These are phyloP conservation scores for Aspergillus vadensis DNA, from an alignment of 2,329 filamentous ascomycete species.

Conservation along the genomic window DNA sequence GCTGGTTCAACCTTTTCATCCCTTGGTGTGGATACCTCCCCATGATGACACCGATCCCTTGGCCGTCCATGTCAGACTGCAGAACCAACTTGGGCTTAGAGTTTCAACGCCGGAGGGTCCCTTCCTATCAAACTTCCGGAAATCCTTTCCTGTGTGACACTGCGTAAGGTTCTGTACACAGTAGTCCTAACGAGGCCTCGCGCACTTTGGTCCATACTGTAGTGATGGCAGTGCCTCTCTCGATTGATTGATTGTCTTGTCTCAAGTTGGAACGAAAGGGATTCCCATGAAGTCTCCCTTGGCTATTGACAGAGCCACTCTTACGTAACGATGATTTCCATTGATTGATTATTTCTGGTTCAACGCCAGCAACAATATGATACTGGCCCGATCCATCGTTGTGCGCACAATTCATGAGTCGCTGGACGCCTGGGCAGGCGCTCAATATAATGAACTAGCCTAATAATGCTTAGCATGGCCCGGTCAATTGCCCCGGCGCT, in stretches of 20 bases:
- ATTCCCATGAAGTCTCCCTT: neutral
- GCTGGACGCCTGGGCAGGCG: neutral
- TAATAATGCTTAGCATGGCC: constrained; percentile 3
- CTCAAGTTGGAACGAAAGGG: neutral
- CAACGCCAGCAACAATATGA: neutral
- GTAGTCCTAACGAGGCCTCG: neutral
- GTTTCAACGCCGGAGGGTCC: constrained; percentile 1
- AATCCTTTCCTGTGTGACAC: neutral
- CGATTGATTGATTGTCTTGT: neutral
- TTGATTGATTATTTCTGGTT: neutral
- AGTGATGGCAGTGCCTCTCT: neutral
- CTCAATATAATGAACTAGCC: neutral
- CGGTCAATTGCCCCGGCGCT: neutral
- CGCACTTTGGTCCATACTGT: neutral
- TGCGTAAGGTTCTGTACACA: neutral
- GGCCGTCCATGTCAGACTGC: neutral
- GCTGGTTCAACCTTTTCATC: neutral
- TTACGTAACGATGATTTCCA: neutral
- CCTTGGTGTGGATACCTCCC: neutral
- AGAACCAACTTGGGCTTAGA: neutral
- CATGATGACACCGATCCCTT: neutral
- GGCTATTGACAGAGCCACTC: neutral
- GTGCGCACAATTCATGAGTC: neutral
- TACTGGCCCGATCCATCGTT: neutral
- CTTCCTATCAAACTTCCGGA: constrained; percentile 5